phyloP scores from a whole-genome alignment of 805 yeast species.

The Starmerella khaoyaiensis region DNA sequence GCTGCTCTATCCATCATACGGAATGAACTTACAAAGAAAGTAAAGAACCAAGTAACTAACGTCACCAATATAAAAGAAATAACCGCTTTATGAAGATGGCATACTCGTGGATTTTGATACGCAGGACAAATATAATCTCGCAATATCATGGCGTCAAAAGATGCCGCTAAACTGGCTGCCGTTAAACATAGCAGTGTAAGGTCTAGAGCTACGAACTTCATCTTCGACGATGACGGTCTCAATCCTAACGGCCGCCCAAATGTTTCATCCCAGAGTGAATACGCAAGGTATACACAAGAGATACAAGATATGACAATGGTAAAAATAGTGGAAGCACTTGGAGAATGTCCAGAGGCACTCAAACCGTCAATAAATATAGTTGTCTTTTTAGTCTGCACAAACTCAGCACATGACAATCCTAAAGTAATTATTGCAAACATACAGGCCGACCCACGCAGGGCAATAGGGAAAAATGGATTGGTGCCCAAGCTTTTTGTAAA shows the following conservation, averaged over 20 bases:
- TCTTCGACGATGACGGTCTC: conserved; percentile 70
- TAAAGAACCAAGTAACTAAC: conserved; percentile 68
- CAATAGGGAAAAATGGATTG: conserved; percentile 71
- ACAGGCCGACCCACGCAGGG: conserved; percentile 50
- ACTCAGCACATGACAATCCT: conserved; percentile 50
- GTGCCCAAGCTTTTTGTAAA: conserved; percentile 38
- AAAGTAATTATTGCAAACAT: conserved; percentile 54
- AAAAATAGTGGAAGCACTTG: conserved; percentile 72
- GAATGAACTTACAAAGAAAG: conserved; percentile 70
- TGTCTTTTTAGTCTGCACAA: conserved; percentile 25
- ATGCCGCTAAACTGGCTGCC: conserved; percentile 72
- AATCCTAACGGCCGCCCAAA: conserved; percentile 84
- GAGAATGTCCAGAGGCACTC: conserved; percentile 33
- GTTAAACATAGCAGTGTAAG: conserved; percentile 76
- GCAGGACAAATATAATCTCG: conserved; percentile 20
- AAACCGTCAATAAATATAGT: conserved; percentile 27
- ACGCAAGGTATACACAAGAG: conserved; percentile 63
- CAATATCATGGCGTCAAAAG: conserved; percentile 56
- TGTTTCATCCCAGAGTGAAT: conserved; percentile 83
- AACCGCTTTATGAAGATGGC: conserved; percentile 64
- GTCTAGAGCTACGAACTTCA: conserved; percentile 70
- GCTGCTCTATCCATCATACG: conserved; percentile 52
- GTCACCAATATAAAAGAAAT: conserved; percentile 68
- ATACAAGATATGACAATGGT: conserved; percentile 72
- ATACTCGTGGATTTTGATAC: conserved; percentile 38